Percentiles rank a stretch among this genome's conserved stretches.
Conservation (phyloP, 345 rosid genomes). For the Eucalyptus pauciflora region DNA sequence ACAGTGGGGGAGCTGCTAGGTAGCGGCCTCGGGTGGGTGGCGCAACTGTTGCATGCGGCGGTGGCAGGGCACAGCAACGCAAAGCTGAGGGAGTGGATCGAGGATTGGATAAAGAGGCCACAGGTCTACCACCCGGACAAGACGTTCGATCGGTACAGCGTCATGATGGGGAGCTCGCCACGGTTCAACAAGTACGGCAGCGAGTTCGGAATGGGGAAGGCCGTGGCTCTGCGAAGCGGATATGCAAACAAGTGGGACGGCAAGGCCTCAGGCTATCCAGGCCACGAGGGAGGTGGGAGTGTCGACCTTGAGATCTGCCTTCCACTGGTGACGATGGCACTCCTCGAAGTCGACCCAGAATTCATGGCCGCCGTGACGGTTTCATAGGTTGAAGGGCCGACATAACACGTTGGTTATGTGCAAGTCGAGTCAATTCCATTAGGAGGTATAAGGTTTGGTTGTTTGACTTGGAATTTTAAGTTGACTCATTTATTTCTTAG, state of each 20-base stretch:
- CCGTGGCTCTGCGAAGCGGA: constrained; percentile 59
- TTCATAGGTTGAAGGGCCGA: not conserved
- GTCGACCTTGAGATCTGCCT: constrained; percentile 67
- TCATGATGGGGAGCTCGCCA: constrained; percentile 87
- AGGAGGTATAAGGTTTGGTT: not conserved
- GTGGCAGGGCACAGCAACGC: constrained; percentile 32
- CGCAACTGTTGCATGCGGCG: constrained; percentile 37
- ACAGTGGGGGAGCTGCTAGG: constrained; percentile 45
- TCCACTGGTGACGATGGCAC: constrained; percentile 32
- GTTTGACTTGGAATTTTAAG: not conserved
- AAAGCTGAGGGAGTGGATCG: constrained; percentile 12
- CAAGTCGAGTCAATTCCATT: not conserved
- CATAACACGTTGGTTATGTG: not conserved
- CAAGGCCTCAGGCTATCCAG: constrained; percentile 51
- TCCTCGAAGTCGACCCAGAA: not conserved
- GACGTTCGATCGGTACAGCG: constrained; percentile 36
- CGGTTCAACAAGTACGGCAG: constrained; percentile 67
- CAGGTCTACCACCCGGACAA: constrained; percentile 17
- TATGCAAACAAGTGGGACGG: constrained; percentile 68
- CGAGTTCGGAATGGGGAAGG: constrained; percentile 84
- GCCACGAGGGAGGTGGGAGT: constrained; percentile 63
- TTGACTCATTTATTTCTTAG: not conserved
- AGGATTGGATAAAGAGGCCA: constrained; percentile 41
- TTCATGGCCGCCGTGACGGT: not conserved
- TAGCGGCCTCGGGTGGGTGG: constrained; percentile 53